A percentile compares a stretch with the other conserved stretches of the same genome.
phyloP scores from a whole-genome alignment of 2,329 filamentous ascomycete genomes.

The Alternaria burnsii region DNA sequence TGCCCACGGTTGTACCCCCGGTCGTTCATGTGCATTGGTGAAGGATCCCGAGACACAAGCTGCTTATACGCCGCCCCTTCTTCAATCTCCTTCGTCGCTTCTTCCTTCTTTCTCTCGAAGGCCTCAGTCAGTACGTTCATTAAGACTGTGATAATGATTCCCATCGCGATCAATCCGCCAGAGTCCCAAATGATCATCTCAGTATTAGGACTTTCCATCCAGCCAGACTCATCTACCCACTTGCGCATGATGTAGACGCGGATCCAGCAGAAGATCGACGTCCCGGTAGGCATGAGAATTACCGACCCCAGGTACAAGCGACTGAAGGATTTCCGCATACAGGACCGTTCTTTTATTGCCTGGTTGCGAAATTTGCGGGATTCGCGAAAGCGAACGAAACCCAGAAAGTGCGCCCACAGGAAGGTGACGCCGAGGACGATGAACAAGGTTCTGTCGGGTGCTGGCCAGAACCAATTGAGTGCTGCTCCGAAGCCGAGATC shows the following conservation, averaged over 20 bases:
- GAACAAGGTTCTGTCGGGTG: background rate
- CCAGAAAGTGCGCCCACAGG: background rate
- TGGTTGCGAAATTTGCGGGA: background rate
- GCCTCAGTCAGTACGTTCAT: background rate
- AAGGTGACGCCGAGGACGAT: background rate
- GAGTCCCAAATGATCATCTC: background rate
- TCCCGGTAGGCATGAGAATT: background rate
- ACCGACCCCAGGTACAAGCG: background rate
- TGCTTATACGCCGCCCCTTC: background rate
- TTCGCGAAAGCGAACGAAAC: background rate
- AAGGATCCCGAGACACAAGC: background rate
- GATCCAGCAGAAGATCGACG: background rate
- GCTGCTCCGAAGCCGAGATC: too few relatives aligned
- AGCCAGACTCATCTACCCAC: background rate
- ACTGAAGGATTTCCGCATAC: background rate
- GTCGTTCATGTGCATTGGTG: background rate
- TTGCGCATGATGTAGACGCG: background rate
- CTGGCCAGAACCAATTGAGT: background rate
- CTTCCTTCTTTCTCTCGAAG: background rate
- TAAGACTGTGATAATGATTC: background rate
- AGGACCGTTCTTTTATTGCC: too few relatives aligned
- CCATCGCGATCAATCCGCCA: background rate
- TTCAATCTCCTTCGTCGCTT: background rate
- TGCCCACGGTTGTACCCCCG: background rate
- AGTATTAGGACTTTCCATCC: background rate